Base-by-base conservation (phyloP, 306 rosid genomes). In the Coriaria nepalensis region DNA sequence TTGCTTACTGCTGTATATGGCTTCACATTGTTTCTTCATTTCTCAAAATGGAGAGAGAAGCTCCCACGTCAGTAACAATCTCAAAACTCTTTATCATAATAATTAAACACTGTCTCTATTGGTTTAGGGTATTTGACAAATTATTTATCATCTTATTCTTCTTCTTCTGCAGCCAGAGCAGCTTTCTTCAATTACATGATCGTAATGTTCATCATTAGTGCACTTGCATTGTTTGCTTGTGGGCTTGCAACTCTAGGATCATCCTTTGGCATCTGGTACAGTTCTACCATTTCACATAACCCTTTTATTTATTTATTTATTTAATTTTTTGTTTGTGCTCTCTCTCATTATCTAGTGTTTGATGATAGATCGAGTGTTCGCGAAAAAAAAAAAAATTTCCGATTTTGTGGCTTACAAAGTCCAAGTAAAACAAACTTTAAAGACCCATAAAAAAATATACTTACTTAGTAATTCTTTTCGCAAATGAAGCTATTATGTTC, bases 1-100 rank as follows among this genome's bases (percentile, higher is more conserved):
- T 49, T 78, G 71, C 74, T 76, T 33, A 71, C 84, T 33, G 68
- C 80, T 49, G 82, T 73, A 38, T 81, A 81, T 64, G 85, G 93
- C 63, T 85, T 64, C 82, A 73, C 81, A 60, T 62, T 81, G 57
- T 85, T 76, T 63, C 79, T 73, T 59, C 84, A 78, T 53, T 73
- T 78, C 66, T 69, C 82, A 37, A 81, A 81, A 69, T 78, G 82
- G 87, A 85, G 74, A 73, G 87, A 78, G 57, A 78, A 73, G 75
- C 57, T 78, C 9, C 87, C 87, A 29, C 87, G 93, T 78, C 64
- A 81, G 93, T 72, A 52, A n/a, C n/a, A n/a, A n/a, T n/a, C n/a
- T n/a, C n/a, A n/a, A n/a, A n/a, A n/a, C n/a, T n/a, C n/a, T n/a
- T n/a, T n/a, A n/a, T n/a, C n/a, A n/a, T n/a, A n/a, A n/a, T n/a